These are phyloP conservation scores for Colletotrichum filicis DNA, from an alignment of 2,329 filamentous ascomycete genomes.

Conservation along the genomic window DNA sequence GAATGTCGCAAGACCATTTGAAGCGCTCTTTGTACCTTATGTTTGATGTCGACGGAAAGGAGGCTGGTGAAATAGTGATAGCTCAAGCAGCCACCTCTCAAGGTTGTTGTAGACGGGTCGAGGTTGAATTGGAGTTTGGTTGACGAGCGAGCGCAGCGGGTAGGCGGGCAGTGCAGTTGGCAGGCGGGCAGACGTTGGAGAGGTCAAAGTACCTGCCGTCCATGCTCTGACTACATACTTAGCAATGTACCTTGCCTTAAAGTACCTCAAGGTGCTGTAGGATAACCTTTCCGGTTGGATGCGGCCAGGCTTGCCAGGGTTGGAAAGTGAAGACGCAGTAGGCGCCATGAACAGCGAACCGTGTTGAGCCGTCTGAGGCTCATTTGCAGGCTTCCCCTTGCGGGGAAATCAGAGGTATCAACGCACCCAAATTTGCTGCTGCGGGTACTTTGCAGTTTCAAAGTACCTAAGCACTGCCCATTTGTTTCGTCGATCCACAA, in stretches of 20 bases:
- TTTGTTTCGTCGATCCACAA: conserved; percentile 14
- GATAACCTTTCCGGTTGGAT: background rate
- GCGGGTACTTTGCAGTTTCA: background rate
- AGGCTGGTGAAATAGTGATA: background rate
- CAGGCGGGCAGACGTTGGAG: conserved; percentile 17
- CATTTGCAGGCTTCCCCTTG: conserved; percentile 3
- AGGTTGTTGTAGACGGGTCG: background rate
- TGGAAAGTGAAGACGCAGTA: background rate
- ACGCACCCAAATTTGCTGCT: background rate
- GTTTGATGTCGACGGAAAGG: background rate
- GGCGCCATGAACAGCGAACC: background rate
- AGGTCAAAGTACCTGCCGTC: background rate
- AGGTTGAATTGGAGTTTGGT: background rate
- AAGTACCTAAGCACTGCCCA: background rate
- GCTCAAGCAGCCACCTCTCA: background rate
- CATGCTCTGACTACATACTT: too few species aligned
- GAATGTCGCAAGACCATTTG: background rate
- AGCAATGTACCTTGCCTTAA: too few species aligned
- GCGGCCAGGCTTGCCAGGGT: conserved; percentile 23
- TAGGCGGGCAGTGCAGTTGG: background rate
- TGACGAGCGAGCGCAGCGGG: too few species aligned
- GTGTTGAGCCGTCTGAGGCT: conserved; percentile 9
- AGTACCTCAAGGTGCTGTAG: too few species aligned
- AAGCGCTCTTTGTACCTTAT: background rate
- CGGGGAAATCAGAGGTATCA: background rate